phyloP scores from a whole-genome alignment of 2,329 filamentous ascomycete species.

The Aureobasidium sp. region DNA sequence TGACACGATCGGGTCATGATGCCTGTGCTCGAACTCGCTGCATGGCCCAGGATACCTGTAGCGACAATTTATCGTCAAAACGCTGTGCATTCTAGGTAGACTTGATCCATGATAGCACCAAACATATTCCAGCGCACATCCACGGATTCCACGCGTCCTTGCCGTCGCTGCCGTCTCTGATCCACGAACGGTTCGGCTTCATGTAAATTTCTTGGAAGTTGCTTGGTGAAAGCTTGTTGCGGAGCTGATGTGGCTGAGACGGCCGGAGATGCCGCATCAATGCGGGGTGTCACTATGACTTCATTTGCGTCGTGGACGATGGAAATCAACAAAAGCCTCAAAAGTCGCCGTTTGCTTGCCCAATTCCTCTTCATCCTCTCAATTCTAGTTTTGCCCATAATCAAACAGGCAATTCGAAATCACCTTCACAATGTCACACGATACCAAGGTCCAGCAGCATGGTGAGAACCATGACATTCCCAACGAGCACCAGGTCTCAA shows the following conservation, averaged over 20 bases:
- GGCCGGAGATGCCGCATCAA: not conserved
- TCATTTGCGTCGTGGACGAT: not conserved
- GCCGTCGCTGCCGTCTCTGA: not conserved
- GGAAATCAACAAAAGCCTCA: conserved; percentile 2
- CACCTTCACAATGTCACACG: not conserved
- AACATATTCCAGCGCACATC: not conserved
- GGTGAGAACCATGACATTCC: conserved; percentile 38
- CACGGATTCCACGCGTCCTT: not conserved
- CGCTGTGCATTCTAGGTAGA: not conserved
- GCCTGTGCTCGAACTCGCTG: not conserved
- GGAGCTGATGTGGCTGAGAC: not conserved
- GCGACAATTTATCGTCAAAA: not conserved
- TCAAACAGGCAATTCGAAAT: not conserved
- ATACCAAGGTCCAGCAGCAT: conserved; percentile 8
- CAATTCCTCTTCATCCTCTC: not conserved
- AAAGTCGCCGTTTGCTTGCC: not conserved
- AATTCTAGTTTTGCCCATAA: not conserved
- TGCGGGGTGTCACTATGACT: conserved; percentile 5
- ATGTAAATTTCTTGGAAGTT: conserved; percentile 6
- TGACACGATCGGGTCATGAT: not conserved
- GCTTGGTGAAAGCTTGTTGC: conserved; percentile 9
- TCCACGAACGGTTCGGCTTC: not conserved
- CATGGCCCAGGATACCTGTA: not conserved
- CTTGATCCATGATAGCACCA: not conserved
- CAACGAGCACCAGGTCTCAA: conserved; percentile 39